Evolutionary conservation across 2,329 filamentous ascomycete genomes (phyloP), one percentile per base, ranked within the genome.

Genomic region (Aspergillus pseudoglaucus): DNA sequence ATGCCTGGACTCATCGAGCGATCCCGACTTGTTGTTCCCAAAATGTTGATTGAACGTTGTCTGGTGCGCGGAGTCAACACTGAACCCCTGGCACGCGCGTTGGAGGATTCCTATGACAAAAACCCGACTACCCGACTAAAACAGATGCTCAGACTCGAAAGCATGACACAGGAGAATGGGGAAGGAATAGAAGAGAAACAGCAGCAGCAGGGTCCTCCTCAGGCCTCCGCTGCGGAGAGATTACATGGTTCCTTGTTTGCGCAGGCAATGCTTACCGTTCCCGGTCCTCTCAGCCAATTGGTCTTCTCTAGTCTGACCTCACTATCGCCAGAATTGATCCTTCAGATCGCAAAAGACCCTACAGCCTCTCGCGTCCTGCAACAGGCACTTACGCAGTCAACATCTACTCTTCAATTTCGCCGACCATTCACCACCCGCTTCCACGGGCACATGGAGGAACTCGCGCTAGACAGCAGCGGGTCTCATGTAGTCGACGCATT

Each of bases 221-320:
- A 51, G 20, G 53, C 47, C 39, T 81, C 52, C 44, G 55, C 67
- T 33, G 56, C 67, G 42, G 59, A 67, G 71, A 82, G 88, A 75
- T 68, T 88, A 64, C 90, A 98, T 71, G 88, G 86, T 50, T 89
- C 88, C 17, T 78, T 95, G 42, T 78, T 98, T 23, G 84, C 87
- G 7, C 84, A 93, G 52, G 74, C 86, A 3, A 85, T 98, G 74
- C 81, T 97, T 44, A 72, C 80, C 6, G 84, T 88, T 22, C 80
- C 87, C 0, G 88, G 88, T 0, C 68, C 78, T 1, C 74, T 90
- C 1, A 78, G 80, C 48, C 81, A 81, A 44, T 77, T 90, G 9
- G 79, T 95, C 27, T 88, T 93, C 62, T 79, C 83, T 14, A 81
- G 85, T n/a, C 69, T 93, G 20, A 71, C 84, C 17, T 74, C 80